phyloP scores from a whole-genome alignment of 331 rosid species.

The Malus hybrid region DNA sequence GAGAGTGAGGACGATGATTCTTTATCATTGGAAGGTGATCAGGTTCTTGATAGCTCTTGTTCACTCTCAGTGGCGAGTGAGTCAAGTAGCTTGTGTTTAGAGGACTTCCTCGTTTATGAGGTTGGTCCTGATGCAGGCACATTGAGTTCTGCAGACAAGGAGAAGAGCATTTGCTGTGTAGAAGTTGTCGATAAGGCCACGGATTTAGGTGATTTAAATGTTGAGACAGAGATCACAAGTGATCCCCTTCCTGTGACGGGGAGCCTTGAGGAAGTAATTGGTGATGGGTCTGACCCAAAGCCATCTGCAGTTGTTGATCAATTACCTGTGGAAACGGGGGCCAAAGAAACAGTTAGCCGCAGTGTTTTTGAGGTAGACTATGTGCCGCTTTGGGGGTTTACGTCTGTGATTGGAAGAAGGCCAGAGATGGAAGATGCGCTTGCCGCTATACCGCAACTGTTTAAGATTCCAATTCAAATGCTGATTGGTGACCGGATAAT shows the following conservation, averaged over 20 bases:
- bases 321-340: conserved; percentile 43
- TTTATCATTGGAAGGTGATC: conserved; percentile 63
- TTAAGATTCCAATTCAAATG: conserved; percentile 76
- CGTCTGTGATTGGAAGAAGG: conserved; percentile 68
- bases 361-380: conserved; percentile 84
- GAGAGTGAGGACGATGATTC: conserved; percentile 76
- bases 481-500: conserved; percentile 51
- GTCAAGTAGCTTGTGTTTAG: conserved; percentile 62
- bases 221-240: conserved; percentile 26
- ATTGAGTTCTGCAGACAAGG: conserved; percentile 31
- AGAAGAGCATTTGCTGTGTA: conserved; percentile 27
- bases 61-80: conserved; percentile 66
- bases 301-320: conserved; percentile 35
- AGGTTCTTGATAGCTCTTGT: conserved; percentile 53
- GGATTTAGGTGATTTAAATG: conserved; percentile 20
- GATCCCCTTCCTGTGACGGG: conserved; percentile 37
- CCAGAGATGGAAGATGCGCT: conserved; percentile 93
- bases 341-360: conserved; percentile 38
- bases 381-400: conserved; percentile 75
- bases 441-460: conserved; percentile 48
- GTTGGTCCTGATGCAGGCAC: conserved; percentile 36
- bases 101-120: conserved; percentile 52
- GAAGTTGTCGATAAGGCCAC: conserved; percentile 31
- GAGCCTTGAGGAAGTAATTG: conserved; percentile 44
- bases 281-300: conserved; percentile 24